These are phyloP conservation scores for Phytophthora meadii DNA, from an alignment of 352 stramenopile genomes.

Conservation along the genomic window DNA sequence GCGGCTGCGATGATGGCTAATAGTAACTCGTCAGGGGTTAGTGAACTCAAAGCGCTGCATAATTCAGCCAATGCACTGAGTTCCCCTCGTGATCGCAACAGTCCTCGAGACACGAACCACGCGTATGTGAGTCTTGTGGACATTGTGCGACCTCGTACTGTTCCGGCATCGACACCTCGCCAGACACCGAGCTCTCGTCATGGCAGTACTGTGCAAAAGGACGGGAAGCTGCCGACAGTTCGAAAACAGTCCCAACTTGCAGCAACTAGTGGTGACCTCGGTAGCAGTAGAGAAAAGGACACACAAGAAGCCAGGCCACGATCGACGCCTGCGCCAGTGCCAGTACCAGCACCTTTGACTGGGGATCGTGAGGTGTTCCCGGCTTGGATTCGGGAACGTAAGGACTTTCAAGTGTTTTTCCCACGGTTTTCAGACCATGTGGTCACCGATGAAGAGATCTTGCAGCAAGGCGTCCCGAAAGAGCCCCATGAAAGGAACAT, in stretches of 20 bases:
- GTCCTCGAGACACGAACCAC: slow-evolving; percentile 11
- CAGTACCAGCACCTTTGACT: slow-evolving; percentile 5
- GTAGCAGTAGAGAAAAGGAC: slow-evolving; percentile 4
- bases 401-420: slow-evolving; percentile 82
- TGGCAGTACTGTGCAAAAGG: slow-evolving; percentile 14
- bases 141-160: slow-evolving; percentile 32
- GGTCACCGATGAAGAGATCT: slow-evolving; percentile 71
- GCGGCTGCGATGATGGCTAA: slow-evolving; percentile 56
- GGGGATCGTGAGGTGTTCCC: slow-evolving; percentile 57
- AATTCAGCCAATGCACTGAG: slow-evolving; percentile 35
- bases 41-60: slow-evolving; percentile 44
- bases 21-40: slow-evolving; percentile 31
- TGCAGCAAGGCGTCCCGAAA: slow-evolving; percentile 68
- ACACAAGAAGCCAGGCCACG: slow-evolving; percentile 10
- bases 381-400: slow-evolving; percentile 74
- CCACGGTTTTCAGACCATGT: slow-evolving; percentile 67
- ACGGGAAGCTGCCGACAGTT: slow-evolving; percentile 19
- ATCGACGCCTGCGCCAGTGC: slow-evolving; percentile 8
- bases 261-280: slow-evolving; percentile 7
- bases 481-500: slow-evolving; percentile 71
- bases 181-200: slow-evolving; percentile 7
- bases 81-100: slow-evolving; percentile 36
- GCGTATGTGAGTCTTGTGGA: slow-evolving; percentile 25
- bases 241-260: slow-evolving; percentile 11
- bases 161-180: slow-evolving; percentile 9